These are phyloP conservation scores for Diplotaxis tenuifolia DNA, from an alignment of 345 rosid genomes.

Conservation along the genomic window DNA sequence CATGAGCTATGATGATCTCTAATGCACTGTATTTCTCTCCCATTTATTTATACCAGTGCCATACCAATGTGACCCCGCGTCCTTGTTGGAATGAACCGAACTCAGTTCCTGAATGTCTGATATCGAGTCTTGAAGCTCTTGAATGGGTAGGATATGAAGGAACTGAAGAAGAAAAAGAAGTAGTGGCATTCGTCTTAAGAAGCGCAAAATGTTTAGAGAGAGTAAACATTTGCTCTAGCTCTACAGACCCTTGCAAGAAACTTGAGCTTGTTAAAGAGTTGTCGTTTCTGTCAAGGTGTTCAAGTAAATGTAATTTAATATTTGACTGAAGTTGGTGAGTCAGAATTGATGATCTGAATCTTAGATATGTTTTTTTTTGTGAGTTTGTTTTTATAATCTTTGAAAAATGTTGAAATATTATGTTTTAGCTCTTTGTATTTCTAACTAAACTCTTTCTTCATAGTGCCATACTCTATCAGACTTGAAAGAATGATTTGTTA, in stretches of 20 bases:
- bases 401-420: background rate
- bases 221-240: background rate
- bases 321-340: background rate
- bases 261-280: background rate
- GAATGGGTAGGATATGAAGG: background rate
- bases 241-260: background rate
- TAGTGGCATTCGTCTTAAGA: background rate
- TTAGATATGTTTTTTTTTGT: background rate
- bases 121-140: background rate
- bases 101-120: slow-evolving; percentile 18
- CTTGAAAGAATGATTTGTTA: no score
- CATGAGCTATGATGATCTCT: background rate
- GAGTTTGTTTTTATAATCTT: background rate
- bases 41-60: background rate
- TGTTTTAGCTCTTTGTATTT: background rate
- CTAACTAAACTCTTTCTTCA: no score
- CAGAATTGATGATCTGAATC: background rate
- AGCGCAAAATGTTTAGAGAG: background rate
- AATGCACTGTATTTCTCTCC: background rate
- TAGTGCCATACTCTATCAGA: no score
- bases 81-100: slow-evolving; percentile 12
- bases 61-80: background rate
- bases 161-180: slow-evolving; percentile 14
- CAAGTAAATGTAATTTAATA: background rate
- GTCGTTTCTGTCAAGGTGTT: background rate